phyloP scores from a whole-genome alignment of 345 rosid species.

The Leavenworthia alabamica region DNA sequence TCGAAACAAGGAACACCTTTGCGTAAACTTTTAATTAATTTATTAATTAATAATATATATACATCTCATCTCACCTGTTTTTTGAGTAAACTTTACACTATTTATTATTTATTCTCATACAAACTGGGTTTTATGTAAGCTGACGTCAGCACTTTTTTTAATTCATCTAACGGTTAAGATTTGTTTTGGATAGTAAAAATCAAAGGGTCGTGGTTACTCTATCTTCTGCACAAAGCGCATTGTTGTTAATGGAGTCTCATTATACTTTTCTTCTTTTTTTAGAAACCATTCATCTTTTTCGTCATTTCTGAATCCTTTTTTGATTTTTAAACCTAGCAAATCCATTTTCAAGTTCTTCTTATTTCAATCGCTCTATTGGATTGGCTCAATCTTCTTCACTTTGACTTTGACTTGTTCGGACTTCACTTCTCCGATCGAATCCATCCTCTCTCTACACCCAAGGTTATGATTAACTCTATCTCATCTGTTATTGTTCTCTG shows the following conservation, averaged over 20 bases:
- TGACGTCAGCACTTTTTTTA: background rate
- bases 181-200: background rate
- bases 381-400: constrained; percentile 5
- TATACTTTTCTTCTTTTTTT: background rate
- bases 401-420: constrained; percentile 20
- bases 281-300: background rate
- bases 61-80: background rate
- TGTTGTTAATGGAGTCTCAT: constrained; percentile 14
- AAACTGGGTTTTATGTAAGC: background rate
- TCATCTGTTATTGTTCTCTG: background rate
- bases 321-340: too few relatives aligned
- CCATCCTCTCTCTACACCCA: background rate
- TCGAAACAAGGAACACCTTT: constrained; percentile 6
- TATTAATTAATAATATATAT: too few relatives aligned
- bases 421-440: constrained; percentile 16
- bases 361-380: background rate
- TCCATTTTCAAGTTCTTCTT: background rate
- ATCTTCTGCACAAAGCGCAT: background rate
- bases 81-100: constrained; percentile 10
- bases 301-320: background rate
- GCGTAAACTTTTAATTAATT: background rate
- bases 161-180: background rate
- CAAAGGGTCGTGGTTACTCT: background rate
- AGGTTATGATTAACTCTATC: background rate
- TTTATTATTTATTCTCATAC: background rate